Percentiles rank a stretch among this genome's conserved stretches.
phyloP scores from a whole-genome alignment of 2,329 filamentous ascomycete species.

The Colletotrichum spinosum region DNA sequence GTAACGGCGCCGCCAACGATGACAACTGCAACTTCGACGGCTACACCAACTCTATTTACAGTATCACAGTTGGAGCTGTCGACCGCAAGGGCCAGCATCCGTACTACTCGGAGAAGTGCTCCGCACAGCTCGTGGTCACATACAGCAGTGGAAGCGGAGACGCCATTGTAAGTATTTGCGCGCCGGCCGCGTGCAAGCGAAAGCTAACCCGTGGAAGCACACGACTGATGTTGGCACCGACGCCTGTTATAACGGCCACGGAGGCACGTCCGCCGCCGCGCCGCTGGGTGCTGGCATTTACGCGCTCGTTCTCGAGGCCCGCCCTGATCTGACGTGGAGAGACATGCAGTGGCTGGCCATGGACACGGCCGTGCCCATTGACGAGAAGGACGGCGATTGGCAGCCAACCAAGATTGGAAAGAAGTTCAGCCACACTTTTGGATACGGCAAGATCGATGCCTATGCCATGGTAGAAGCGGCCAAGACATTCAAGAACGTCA shows the following conservation, averaged over 20 bases:
- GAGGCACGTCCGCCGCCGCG: slow-evolving; percentile 94
- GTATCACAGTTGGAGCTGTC: slow-evolving; percentile 94
- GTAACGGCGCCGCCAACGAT: slow-evolving; percentile 86
- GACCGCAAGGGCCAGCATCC: slow-evolving; percentile 90
- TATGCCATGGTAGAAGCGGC: slow-evolving; percentile 87
- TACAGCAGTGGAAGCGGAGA: slow-evolving; percentile 93
- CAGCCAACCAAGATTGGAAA: slow-evolving; percentile 83
- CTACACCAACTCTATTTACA: slow-evolving; percentile 99
- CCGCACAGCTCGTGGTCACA: slow-evolving; percentile 93
- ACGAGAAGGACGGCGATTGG: slow-evolving; percentile 78
- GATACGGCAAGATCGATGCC: slow-evolving; percentile 94
- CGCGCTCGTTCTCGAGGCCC: slow-evolving; percentile 85
- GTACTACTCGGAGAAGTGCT: slow-evolving; percentile 96
- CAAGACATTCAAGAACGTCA: slow-evolving; percentile 87
- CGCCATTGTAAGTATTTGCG: slow-evolving; percentile 71
- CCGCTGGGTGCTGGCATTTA: slow-evolving; percentile 93
- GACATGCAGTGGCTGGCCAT: slow-evolving; percentile 94
- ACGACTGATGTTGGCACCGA: slow-evolving; percentile 94
- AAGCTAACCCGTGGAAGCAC: slow-evolving; percentile 63
- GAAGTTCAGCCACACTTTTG: slow-evolving; percentile 93
- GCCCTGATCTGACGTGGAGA: slow-evolving; percentile 91
- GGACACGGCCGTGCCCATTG: slow-evolving; percentile 84
- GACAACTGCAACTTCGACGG: slow-evolving; percentile 99
- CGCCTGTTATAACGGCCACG: slow-evolving; percentile 83
- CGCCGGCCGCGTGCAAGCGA: not conserved